These are phyloP conservation scores for Alisma plantagoaquatica DNA, from an alignment of 106 monocot species.

Conservation along the genomic window DNA sequence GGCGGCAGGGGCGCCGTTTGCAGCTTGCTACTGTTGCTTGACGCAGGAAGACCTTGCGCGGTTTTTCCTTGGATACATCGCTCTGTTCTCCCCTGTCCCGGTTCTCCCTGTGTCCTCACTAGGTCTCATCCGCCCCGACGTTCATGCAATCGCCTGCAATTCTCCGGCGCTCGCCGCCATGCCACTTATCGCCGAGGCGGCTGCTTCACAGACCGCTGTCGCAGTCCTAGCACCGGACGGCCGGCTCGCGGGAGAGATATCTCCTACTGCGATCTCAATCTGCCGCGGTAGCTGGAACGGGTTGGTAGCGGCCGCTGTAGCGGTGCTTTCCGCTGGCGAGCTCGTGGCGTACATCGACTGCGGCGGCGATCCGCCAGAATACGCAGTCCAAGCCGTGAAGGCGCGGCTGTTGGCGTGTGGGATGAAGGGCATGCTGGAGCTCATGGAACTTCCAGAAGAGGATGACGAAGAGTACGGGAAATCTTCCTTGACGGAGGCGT, in stretches of 20 bases:
- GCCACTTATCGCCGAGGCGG: constrained; percentile 38
- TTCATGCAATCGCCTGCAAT: constrained; percentile 30
- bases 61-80: constrained; percentile 67
- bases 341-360: constrained; percentile 63
- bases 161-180: constrained; percentile 49
- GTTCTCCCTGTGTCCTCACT: constrained; percentile 41
- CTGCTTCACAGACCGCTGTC: constrained; percentile 37
- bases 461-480: no score
- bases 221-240: constrained; percentile 58
- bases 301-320: constrained; percentile 43
- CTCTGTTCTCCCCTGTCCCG: constrained; percentile 44
- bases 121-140: constrained; percentile 34
- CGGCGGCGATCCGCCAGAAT: constrained; percentile 27
- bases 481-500: no score
- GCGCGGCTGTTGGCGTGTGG: constrained; percentile 29
- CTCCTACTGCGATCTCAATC: constrained; percentile 38
- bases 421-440: constrained; percentile 44
- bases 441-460: constrained; percentile 28
- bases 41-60: constrained; percentile 66
- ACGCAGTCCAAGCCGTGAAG: constrained; percentile 16
- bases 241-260: constrained; percentile 62
- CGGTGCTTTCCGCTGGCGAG: constrained; percentile 55
- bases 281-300: constrained; percentile 28
- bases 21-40: constrained; percentile 48
- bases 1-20: neutral